Conservation (phyloP, 2,329 filamentous ascomycete genomes). For the Alternaria sp. region DNA sequence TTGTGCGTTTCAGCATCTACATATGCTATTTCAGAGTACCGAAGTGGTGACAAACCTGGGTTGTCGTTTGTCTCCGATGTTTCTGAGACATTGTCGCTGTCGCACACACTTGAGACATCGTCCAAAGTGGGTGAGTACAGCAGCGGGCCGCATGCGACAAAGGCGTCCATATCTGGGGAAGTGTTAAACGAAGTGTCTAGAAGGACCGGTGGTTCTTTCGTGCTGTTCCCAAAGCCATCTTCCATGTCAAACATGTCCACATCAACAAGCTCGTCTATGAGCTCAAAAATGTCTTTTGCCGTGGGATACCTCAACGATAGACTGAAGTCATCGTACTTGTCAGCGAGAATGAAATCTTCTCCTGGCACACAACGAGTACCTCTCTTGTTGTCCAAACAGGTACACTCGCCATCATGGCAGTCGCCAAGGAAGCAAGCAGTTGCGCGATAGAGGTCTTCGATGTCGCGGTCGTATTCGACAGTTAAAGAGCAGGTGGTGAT, state of each 20-base stretch:
- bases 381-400: neutral
- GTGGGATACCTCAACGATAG: neutral
- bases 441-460: conserved; percentile 5
- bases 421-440: conserved; percentile 10
- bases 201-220: neutral
- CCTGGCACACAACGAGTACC: neutral
- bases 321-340: neutral
- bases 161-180: neutral
- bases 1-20: conserved; percentile 10
- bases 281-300: neutral
- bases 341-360: neutral
- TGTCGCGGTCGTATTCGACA: conserved; percentile 8
- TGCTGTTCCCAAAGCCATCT: neutral
- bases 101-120: neutral
- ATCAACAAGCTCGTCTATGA: neutral
- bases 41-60: neutral
- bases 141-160: neutral
- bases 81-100: neutral
- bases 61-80: neutral
- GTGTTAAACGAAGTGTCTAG: neutral
- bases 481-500: conserved; percentile 1
- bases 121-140: neutral
- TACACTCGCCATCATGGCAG: conserved; percentile 5
- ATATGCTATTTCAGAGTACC: neutral
- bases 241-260: neutral